These are phyloP conservation scores for Kuraishia cidri DNA, from an alignment of 805 yeast species.

Conservation along the genomic window DNA sequence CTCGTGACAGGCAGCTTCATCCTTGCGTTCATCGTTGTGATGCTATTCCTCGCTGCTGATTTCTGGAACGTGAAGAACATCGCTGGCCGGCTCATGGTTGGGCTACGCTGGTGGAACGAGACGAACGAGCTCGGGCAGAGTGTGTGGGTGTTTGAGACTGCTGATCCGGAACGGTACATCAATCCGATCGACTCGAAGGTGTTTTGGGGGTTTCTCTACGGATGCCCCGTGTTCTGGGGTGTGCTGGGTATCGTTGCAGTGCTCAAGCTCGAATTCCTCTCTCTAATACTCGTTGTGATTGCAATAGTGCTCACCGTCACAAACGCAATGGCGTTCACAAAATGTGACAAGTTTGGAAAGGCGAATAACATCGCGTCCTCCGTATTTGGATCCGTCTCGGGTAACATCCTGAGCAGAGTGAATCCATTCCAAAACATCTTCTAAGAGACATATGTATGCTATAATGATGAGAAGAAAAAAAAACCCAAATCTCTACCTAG, in stretches of 20 bases:
- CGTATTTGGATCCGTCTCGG: slow-evolving; percentile 27
- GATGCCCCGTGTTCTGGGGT: slow-evolving; percentile 70
- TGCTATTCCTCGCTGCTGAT: slow-evolving; percentile 76
- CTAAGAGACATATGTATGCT: too few species aligned
- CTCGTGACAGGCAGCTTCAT: slow-evolving; percentile 60
- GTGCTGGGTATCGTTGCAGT: slow-evolving; percentile 70
- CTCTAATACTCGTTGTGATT: slow-evolving; percentile 52
- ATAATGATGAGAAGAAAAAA: too few species aligned
- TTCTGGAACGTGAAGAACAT: slow-evolving; percentile 93
- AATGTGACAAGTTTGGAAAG: slow-evolving; percentile 87
- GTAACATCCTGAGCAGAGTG: slow-evolving; percentile 31
- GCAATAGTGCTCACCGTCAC: slow-evolving; percentile 69
- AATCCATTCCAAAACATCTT: too few species aligned
- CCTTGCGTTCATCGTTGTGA: slow-evolving; percentile 68
- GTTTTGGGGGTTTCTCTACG: slow-evolving; percentile 77
- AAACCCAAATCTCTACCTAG: too few species aligned
- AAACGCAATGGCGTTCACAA: slow-evolving; percentile 83
- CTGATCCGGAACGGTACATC: slow-evolving; percentile 61
- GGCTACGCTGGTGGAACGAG: slow-evolving; percentile 97
- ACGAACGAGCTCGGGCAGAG: slow-evolving; percentile 54
- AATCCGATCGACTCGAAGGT: slow-evolving; percentile 89
- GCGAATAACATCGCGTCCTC: slow-evolving; percentile 58
- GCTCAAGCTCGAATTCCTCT: slow-evolving; percentile 65
- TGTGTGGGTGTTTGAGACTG: slow-evolving; percentile 84
- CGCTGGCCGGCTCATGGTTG: slow-evolving; percentile 83